These are phyloP conservation scores for Aspergillus hortae DNA, from an alignment of 2,329 filamentous ascomycete genomes.

Conservation along the genomic window DNA sequence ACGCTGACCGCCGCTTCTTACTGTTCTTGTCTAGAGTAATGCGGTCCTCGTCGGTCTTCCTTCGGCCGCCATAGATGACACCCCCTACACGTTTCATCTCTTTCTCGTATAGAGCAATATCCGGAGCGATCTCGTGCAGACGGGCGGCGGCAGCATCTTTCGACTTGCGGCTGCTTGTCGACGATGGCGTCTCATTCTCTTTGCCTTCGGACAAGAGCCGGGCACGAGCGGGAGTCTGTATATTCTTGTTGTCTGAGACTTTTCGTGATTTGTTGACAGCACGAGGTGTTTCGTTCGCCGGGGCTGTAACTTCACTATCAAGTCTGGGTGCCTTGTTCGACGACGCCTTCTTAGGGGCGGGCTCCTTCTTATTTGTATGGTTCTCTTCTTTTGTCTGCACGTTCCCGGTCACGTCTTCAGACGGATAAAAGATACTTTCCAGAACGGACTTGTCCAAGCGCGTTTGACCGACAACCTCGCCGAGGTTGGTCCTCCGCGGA, in stretches of 20 bases:
- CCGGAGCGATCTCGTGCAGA: constrained; percentile 72
- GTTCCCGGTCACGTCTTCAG: constrained; percentile 24
- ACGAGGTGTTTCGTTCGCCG: constrained; percentile 24
- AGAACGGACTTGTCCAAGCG: constrained; percentile 69
- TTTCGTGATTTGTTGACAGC: constrained; percentile 26
- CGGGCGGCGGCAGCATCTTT: constrained; percentile 79
- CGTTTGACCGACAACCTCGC: constrained; percentile 88
- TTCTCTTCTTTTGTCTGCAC: constrained; percentile 39
- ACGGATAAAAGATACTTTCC: constrained; percentile 64
- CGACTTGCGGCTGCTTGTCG: constrained; percentile 76
- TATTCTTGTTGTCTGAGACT: constrained; percentile 24
- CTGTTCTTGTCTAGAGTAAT: constrained; percentile 22
- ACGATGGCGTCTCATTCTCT: constrained; percentile 78
- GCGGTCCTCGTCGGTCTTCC: constrained; percentile 42
- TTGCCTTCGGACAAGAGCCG: constrained; percentile 61
- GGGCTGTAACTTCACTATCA: constrained; percentile 14
- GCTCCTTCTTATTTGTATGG: constrained; percentile 13
- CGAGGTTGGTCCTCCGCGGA: constrained; percentile 81
- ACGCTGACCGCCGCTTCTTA: constrained; percentile 44
- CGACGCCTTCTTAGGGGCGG: constrained; percentile 19
- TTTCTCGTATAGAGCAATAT: constrained; percentile 88
- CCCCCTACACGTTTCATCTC: constrained; percentile 80
- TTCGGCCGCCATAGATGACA: constrained; percentile 57
- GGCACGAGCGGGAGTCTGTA: constrained; percentile 53
- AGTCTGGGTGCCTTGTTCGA: constrained; percentile 18